Percentiles rank a stretch among this genome's conserved stretches.
Conservation (phyloP, 306 rosid genomes). For the Lathyrus sativus region DNA sequence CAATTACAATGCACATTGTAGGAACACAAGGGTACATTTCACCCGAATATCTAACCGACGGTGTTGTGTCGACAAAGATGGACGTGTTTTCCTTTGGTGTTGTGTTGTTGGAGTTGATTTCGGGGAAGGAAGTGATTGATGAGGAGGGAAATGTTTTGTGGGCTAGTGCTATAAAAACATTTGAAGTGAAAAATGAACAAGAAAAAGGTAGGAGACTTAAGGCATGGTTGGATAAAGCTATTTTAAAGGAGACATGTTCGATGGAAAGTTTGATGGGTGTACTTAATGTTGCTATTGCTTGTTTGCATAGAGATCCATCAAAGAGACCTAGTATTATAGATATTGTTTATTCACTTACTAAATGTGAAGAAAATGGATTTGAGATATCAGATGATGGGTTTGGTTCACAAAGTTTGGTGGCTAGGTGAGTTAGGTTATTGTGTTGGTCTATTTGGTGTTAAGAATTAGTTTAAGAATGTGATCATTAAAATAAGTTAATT, state of each 20-base stretch:
- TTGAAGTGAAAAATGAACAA: constrained; percentile 56
- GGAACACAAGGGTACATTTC: constrained; percentile 97
- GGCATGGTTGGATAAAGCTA: constrained; percentile 62
- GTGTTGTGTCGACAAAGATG: constrained; percentile 85
- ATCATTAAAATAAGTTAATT: not conserved
- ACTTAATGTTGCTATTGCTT: constrained; percentile 66
- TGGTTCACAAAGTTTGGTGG: constrained; percentile 49
- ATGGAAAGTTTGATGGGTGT: constrained; percentile 66
- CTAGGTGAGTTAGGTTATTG: constrained; percentile 48
- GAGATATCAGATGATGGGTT: constrained; percentile 71
- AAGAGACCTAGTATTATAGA: constrained; percentile 89
- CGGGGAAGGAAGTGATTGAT: constrained; percentile 67
- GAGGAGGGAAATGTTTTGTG: constrained; percentile 61
- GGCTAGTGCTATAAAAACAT: constrained; percentile 45
- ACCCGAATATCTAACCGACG: constrained; percentile 82
- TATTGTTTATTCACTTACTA: constrained; percentile 69
- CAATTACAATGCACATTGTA: constrained; percentile 95
- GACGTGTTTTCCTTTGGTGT: constrained; percentile 92
- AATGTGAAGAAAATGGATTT: constrained; percentile 65
- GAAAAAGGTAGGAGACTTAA: constrained; percentile 53
- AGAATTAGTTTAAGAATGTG: not conserved
- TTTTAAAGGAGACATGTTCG: constrained; percentile 55
- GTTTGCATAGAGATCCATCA: constrained; percentile 66
- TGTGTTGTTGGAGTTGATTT: constrained; percentile 75
- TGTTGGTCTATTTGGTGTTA: not conserved